Evolutionary conservation across 148 eudicot genomes (phyloP), one percentile per base, ranked within the genome.

Genomic region (Camellia lanceoleosa): DNA sequence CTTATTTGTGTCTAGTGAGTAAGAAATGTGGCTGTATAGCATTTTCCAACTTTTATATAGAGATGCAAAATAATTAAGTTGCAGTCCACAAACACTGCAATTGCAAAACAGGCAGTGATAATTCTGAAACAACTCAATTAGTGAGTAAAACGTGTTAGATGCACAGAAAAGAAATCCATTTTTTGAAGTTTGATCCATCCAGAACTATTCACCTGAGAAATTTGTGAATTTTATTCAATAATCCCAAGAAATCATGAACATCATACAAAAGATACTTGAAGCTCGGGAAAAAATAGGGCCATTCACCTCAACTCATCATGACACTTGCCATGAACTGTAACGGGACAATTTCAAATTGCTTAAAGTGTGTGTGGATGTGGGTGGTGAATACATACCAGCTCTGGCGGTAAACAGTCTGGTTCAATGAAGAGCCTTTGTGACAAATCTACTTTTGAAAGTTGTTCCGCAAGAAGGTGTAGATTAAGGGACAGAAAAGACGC

Each of bases 401-500:
- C 95, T 43, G 84, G 87, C 46, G 90, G 91, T 63, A 94, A 78
- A 66, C 91, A 69, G 79, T 92, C 98, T 60, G 85, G 80, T 80
- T 90, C 97, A 59, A 92, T 85, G 78, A 92, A 90, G 59, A 92
- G 93, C 84, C 98, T 91, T 78, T 83, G 42, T n/a, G 94, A 81
- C 76, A 91, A 66, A 84, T 87, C 90, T 77, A 88, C 82, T 83
- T 86, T 91, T 58, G 83, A 85, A 72, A 94, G 91, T 81, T 89
- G 94, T 80, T 92, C 90, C 2, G 92, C 85, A 70, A 92, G 92
- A 52, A 78, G 81, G 64, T 89, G 75, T 77, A 92, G 83, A 91
- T 92, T 82, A 38, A 94, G 88, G 70, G 92, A 89, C 78, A 94
- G 89, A 87, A 88, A 89, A 5, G 97, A 84, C 56, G 85, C 90